These are phyloP conservation scores for Pseudohyphozyma bogoriensis DNA, from an alignment of 768 basidiomycete genomes.

Conservation along the genomic window DNA sequence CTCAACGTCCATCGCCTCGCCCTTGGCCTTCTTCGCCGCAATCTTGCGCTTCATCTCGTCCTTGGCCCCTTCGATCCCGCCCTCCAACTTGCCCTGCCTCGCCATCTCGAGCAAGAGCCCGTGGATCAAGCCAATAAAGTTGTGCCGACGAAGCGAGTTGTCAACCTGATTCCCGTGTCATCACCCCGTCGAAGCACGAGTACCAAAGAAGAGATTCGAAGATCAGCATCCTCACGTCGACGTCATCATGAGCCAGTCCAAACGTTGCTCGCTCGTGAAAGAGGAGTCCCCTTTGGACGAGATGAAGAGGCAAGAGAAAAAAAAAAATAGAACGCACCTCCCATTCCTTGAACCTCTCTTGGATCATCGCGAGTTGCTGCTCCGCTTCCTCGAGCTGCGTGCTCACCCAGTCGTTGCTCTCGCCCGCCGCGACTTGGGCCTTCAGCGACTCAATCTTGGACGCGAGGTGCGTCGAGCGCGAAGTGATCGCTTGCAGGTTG, in stretches of 20 bases:
- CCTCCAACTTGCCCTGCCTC: conserved; percentile 53
- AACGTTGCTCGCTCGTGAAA: no score
- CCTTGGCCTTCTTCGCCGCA: no score
- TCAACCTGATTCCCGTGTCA: conserved; percentile 58
- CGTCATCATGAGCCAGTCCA: no score
- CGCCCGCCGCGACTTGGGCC: conserved; percentile 47
- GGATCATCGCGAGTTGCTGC: conserved; percentile 48
- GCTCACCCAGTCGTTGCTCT: conserved; percentile 31
- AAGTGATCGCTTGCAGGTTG: conserved; percentile 50
- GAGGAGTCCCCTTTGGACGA: no score
- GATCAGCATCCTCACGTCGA: background rate
- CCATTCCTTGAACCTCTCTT: conserved; percentile 29
- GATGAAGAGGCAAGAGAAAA: no score
- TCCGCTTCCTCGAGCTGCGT: conserved; percentile 55
- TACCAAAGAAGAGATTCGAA: no score
- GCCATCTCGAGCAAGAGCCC: conserved; percentile 63
- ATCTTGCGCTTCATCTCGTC: conserved; percentile 22
- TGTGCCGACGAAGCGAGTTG: conserved; percentile 75
- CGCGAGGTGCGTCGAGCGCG: conserved; percentile 44
- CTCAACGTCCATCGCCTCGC: no score
- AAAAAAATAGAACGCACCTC: conserved; percentile 6
- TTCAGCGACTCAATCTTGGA: conserved; percentile 66
- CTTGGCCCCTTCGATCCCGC: conserved; percentile 28
- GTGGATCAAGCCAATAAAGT: conserved; percentile 61
- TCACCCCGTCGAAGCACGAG: no score